Evolutionary conservation across 805 yeast species (phyloP), one percentile per base, ranked within the genome.

Genomic region (Suhomyces xylopsoci): DNA sequence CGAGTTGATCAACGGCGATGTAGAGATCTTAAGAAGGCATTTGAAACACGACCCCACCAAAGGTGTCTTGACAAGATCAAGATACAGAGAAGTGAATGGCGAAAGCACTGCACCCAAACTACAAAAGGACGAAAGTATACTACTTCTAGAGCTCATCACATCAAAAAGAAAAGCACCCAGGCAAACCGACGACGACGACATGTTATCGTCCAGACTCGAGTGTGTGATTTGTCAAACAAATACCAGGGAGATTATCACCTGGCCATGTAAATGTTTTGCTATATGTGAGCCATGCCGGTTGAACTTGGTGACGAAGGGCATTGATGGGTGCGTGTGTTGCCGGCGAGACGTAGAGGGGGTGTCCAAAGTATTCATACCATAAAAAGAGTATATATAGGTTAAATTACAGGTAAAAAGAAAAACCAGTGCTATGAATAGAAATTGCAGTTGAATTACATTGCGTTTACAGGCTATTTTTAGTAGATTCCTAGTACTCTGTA

Each of bases 181-280:
- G 47, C 49, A 14, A 42, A 22, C 10, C 17, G 59, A 56, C 8
- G 59, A 59, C 14, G 66, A 65, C 2, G 71, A 67, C 7, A 73
- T 68, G 7, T 57, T 66, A 5, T 66, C 66, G 25, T 60, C 69
- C 2, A 65, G 74, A 20, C 58, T 81, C 5, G 73, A 74, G 5
- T 91, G 97, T 69, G 96, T 89, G 6, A 85, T 92, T 2, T 92
- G 97, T 65, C 93, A 87, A 59, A 76, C 79, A 5, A 82, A 86
- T 53, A 80, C 83, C 5, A 77, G 97, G 58, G 88, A 86, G 52
- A 81, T 92, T 42, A 84, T 92, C 7, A 73, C 93, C 2, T 92
- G 97, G 97, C 97, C 97, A 0, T 92, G 97, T 65, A 81, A 83
- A 60, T 92, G 97, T 67, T 81, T 92, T 51, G 91, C 96, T 0